phyloP scores from a whole-genome alignment of 345 rosid genomes.

The Clarkia xantiana region DNA sequence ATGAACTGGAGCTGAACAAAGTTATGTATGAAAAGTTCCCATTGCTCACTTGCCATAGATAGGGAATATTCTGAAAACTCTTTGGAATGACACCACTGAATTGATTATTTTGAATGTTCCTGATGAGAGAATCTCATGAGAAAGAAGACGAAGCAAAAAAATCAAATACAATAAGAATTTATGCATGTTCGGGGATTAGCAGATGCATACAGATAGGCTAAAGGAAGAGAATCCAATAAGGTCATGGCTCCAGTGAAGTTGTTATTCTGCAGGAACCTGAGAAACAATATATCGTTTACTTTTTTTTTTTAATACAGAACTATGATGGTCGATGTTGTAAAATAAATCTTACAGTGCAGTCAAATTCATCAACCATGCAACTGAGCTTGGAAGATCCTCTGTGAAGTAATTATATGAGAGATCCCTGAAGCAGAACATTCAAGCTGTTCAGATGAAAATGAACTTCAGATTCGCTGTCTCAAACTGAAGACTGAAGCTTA shows the following conservation, averaged over 20 bases:
- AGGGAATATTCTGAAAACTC: slow-evolving; percentile 66
- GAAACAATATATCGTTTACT: too few relatives aligned
- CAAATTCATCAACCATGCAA: slow-evolving; percentile 55
- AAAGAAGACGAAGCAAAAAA: not conserved
- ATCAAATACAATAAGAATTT: slow-evolving; percentile 2
- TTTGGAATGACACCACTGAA: slow-evolving; percentile 80
- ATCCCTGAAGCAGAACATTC: slow-evolving; percentile 38
- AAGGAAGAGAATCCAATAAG: slow-evolving; percentile 61
- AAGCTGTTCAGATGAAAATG: not conserved
- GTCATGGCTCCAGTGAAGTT: slow-evolving; percentile 78
- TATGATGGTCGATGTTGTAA: not conserved
- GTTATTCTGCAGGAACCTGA: slow-evolving; percentile 78
- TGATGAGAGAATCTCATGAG: slow-evolving; percentile 10
- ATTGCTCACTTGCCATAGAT: slow-evolving; percentile 43
- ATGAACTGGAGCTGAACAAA: not conserved
- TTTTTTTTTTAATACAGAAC: not conserved
- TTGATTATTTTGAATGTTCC: slow-evolving; percentile 63
- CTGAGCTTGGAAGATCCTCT: slow-evolving; percentile 84
- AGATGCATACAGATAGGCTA: slow-evolving; percentile 52
- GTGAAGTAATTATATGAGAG: slow-evolving; percentile 62
- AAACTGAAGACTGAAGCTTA: slow-evolving; percentile 18
- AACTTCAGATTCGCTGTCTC: not conserved
- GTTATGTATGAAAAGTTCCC: not conserved
- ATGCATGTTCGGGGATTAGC: not conserved
- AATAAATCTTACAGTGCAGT: slow-evolving; percentile 45